Evolutionary conservation across 176 grass and related monocot species (phyloP).

Genomic region (Themeda triandra): DNA sequence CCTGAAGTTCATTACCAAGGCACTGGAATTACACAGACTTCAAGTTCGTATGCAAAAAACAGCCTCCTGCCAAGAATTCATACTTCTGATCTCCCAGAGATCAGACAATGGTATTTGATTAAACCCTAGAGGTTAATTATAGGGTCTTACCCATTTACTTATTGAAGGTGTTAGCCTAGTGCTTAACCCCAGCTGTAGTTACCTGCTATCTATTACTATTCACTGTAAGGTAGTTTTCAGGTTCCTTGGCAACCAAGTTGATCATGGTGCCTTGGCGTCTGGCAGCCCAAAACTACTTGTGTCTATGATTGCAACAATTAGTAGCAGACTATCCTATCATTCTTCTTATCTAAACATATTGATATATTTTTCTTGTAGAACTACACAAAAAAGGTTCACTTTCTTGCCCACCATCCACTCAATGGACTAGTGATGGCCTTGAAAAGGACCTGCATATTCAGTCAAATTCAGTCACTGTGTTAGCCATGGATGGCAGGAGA

Average conservation of each 20-base stretch:
- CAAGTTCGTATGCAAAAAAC: background rate
- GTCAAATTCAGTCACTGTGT: slow-evolving; percentile 75
- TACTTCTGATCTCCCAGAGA: background rate
- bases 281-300: too few species aligned
- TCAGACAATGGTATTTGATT: background rate
- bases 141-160: slow-evolving; percentile 19
- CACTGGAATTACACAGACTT: background rate
- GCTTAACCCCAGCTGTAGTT: too few species aligned
- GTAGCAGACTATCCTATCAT: background rate
- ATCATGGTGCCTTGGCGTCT: too few species aligned
- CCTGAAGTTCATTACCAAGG: background rate
- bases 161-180: too few species aligned
- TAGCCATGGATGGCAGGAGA: slow-evolving; percentile 96
- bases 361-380: slow-evolving; percentile 48
- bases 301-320: too few species aligned
- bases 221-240: too few species aligned
- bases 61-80: background rate
- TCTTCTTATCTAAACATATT: slow-evolving; percentile 20
- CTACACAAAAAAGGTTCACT: slow-evolving; percentile 46
- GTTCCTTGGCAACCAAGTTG: too few species aligned
- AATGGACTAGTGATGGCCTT: slow-evolving; percentile 79
- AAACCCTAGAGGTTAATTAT: background rate
- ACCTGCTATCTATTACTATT: too few species aligned
- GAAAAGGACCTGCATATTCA: slow-evolving; percentile 93
- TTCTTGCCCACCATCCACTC: slow-evolving; percentile 68